Evolutionary conservation across 129 eudicot species (phyloP), one percentile per base, ranked within the genome.

Genomic region (Pseudognaphalium luteoalbum): DNA sequence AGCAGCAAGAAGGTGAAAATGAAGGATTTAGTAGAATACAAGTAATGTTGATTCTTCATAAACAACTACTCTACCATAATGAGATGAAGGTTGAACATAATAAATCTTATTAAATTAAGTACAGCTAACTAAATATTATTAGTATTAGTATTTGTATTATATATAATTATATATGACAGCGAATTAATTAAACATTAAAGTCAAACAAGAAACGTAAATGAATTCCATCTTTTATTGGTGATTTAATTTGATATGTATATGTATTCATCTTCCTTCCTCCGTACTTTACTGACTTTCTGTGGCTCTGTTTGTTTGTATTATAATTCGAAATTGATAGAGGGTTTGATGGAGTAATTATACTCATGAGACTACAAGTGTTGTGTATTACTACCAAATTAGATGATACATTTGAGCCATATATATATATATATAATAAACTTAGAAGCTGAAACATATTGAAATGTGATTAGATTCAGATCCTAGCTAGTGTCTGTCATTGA

Each of bases 171-270:
- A 10, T 9, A 19, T 58, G 61, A 34, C 30, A 56, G 39, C 39
- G 30, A 47, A 47, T 14, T 47, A 47, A 47, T 14, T 47, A 12
- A 54, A 76, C 28, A 80, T 60, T 72, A 10, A 11, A 75, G 80
- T 77, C 85, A 84, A 81, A 62, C 74, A 76, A 35, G 77, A 66
- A 76, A 66, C 73, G 81, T 79, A 75, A 78, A 60, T 68, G 77
- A 74, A 74, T 69, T 30, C 9, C 37, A 62, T 33, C 16, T 28
- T 54, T 35, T 10, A 39, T 29, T 6, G 51, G 76, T 61, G 47
- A 20, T 7, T 52, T 64, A 9, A 25, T 21, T 64, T 65, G 22
- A 37, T 41, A 66, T 64, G 30, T 73, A 37, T 41, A 66, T 64
- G 30, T 73, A 29, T 21, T 63, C 25, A 37, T 63, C 63, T 52